These are phyloP conservation scores for Heritiera fomes DNA, from an alignment of 345 rosid genomes.

Conservation along the genomic window DNA sequence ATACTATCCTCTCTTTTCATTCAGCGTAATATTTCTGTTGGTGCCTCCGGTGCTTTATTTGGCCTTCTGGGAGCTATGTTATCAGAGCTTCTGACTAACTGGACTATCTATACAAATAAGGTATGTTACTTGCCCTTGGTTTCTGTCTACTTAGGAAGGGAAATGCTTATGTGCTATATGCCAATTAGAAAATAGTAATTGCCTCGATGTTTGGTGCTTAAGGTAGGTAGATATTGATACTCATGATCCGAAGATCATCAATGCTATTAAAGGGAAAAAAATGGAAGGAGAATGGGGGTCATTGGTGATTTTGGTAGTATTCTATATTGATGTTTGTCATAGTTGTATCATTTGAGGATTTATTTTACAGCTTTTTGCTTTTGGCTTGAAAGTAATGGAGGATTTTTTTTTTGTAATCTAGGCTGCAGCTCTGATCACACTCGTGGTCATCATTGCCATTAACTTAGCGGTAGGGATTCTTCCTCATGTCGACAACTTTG, in stretches of 20 bases:
- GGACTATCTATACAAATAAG: slow-evolving; percentile 94
- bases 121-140: slow-evolving; percentile 32
- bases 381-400: neutral
- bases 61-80: slow-evolving; percentile 98
- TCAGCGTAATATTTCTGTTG: slow-evolving; percentile 75
- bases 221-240: neutral
- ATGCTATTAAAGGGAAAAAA: neutral
- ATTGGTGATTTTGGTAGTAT: slow-evolving; percentile 2
- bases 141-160: neutral
- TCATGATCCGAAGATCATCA: neutral
- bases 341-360: neutral
- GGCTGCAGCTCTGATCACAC: slow-evolving; percentile 75
- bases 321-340: neutral
- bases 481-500: slow-evolving; percentile 93
- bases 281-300: neutral
- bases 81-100: slow-evolving; percentile 92
- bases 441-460: slow-evolving; percentile 60
- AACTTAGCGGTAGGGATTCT: slow-evolving; percentile 82
- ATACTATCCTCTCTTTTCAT: slow-evolving; percentile 71
- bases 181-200: neutral
- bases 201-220: neutral
- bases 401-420: slow-evolving; percentile 24
- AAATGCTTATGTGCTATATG: neutral
- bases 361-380: neutral
- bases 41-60: slow-evolving; percentile 98